phyloP scores from a whole-genome alignment of 1,284 basidiomycete genomes.

The Pterulicium gracile region DNA sequence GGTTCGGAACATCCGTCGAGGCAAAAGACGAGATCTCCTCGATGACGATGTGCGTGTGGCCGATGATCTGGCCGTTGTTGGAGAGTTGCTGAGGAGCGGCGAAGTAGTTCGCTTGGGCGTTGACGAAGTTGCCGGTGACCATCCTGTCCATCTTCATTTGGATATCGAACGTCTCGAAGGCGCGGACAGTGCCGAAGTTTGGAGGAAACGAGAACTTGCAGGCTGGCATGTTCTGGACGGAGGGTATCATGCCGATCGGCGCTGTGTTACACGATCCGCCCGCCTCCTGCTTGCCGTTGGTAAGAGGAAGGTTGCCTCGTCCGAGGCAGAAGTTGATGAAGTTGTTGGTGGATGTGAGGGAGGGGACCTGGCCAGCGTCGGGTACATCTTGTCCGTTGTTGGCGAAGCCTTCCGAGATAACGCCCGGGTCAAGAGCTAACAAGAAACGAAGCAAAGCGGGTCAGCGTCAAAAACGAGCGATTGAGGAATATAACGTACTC shows the following conservation, averaged over 20 bases:
- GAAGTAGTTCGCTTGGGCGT: slow-evolving; percentile 45
- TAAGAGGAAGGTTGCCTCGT: slow-evolving; percentile 19
- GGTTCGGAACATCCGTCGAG: slow-evolving; percentile 36
- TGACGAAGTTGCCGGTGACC: slow-evolving; percentile 33
- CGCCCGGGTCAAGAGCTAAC: slow-evolving; percentile 20
- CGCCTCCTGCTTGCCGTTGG: slow-evolving; percentile 27
- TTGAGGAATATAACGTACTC: slow-evolving; percentile 9
- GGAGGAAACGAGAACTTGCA: slow-evolving; percentile 33
- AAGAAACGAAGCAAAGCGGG: neutral
- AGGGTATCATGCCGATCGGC: slow-evolving; percentile 33
- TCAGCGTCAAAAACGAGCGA: neutral
- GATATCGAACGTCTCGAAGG: slow-evolving; percentile 33
- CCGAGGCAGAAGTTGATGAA: slow-evolving; percentile 38
- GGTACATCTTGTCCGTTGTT: slow-evolving; percentile 10
- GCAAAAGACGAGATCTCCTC: slow-evolving; percentile 33
- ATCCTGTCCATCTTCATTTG: slow-evolving; percentile 31
- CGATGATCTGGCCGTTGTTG: slow-evolving; percentile 30
- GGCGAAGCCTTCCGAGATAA: slow-evolving; percentile 24
- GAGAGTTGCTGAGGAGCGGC: slow-evolving; percentile 43
- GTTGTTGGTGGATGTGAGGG: slow-evolving; percentile 37
- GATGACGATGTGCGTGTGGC: slow-evolving; percentile 46
- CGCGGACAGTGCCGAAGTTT: slow-evolving; percentile 29
- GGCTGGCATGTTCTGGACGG: slow-evolving; percentile 30
- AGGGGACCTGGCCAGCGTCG: slow-evolving; percentile 29
- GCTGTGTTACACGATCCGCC: slow-evolving; percentile 39